These are phyloP conservation scores for Morella rubra DNA, from an alignment of 306 rosid genomes.

Conservation along the genomic window DNA sequence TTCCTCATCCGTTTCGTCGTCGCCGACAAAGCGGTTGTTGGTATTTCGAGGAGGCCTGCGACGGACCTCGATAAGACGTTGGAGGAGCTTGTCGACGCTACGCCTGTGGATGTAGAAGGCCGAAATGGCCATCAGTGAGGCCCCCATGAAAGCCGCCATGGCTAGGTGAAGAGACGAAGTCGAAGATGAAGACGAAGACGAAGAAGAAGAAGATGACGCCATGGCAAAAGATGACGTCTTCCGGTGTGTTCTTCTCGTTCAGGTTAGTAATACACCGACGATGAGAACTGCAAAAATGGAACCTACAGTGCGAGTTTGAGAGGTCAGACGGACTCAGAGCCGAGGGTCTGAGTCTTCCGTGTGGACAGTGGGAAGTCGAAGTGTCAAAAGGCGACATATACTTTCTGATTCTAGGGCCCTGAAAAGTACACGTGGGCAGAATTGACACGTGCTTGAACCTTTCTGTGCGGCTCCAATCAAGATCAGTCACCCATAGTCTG, in stretches of 20 bases:
- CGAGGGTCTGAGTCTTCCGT: neutral
- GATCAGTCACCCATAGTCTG: too few relatives aligned
- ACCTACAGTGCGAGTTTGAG: neutral
- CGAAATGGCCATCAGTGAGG: constrained; percentile 75
- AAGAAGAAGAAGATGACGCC: constrained; percentile 28
- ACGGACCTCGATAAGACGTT: constrained; percentile 65
- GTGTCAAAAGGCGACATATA: neutral
- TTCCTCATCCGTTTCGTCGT: constrained; percentile 10
- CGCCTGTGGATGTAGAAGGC: constrained; percentile 86
- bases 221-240: neutral
- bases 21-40: neutral
- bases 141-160: constrained; percentile 74
- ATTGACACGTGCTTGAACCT: too few relatives aligned
- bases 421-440: too few relatives aligned
- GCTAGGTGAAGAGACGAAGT: constrained; percentile 59
- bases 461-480: too few relatives aligned
- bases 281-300: neutral
- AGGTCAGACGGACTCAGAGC: too few relatives aligned
- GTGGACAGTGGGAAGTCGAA: neutral
- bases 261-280: neutral
- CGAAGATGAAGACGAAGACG: constrained; percentile 34
- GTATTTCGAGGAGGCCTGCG: constrained; percentile 22
- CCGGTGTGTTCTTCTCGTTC: neutral
- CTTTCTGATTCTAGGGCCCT: too few relatives aligned
- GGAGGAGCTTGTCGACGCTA: constrained; percentile 69